A percentile compares a stretch with the other conserved stretches of the same genome.
Conservation (phyloP, 371 early-diverging fungal genomes). For the Capillidium rhysosporum region DNA sequence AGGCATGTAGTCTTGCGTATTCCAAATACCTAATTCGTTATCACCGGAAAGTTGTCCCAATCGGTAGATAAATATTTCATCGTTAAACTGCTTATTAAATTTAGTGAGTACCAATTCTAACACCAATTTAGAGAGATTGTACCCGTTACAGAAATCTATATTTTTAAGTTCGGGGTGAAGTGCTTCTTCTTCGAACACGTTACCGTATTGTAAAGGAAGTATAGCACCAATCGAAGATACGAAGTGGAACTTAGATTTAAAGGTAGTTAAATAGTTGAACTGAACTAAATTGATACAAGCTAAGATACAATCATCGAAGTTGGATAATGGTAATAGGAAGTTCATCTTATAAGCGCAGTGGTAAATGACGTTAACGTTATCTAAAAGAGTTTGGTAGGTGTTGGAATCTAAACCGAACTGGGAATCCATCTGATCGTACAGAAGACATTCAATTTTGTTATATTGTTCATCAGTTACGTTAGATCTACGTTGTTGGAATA, state of each 20-base stretch:
- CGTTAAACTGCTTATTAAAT: conserved; percentile 13
- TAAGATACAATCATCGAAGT: background rate
- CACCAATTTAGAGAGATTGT: conserved; percentile 20
- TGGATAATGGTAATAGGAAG: background rate
- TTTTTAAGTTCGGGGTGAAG: background rate
- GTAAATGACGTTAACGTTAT: background rate
- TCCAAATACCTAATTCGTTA: conserved; percentile 19
- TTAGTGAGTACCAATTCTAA: conserved; percentile 15
- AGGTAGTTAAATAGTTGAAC: background rate
- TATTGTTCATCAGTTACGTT: background rate
- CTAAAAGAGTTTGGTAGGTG: background rate
- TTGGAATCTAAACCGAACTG: background rate
- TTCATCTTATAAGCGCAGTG: conserved; percentile 7
- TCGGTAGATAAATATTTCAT: conserved; percentile 17
- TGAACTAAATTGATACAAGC: background rate
- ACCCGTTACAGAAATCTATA: conserved; percentile 16
- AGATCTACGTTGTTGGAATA: background rate
- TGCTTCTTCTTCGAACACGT: background rate
- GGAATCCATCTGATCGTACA: background rate
- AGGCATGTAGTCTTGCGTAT: conserved; percentile 18
- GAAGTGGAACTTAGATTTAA: background rate
- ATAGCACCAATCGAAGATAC: background rate
- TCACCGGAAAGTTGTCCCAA: conserved; percentile 22
- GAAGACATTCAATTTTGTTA: background rate
- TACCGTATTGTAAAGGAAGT: background rate